A percentile compares a stretch with the other conserved stretches of the same genome.
Evolutionary conservation across 2,329 filamentous ascomycete species (phyloP).

Genomic region (Pseudogymnoascus sp.): DNA sequence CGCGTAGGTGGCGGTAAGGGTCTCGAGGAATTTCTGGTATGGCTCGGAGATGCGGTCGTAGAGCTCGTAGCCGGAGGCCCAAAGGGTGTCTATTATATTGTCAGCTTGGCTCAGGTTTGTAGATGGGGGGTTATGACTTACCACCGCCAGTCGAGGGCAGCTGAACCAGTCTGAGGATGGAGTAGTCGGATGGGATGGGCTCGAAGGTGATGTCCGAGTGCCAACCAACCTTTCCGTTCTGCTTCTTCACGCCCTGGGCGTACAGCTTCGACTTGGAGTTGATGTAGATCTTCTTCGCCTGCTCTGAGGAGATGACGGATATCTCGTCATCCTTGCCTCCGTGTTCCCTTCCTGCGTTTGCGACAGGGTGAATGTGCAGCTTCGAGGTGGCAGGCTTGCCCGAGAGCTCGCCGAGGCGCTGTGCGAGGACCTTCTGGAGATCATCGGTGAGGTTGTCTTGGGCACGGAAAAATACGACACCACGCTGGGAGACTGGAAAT

Average conservation of each 20-base stretch:
- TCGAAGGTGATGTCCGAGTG: conserved; percentile 61
- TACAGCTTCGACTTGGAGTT: conserved; percentile 24
- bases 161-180: conserved; percentile 31
- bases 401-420: conserved; percentile 49
- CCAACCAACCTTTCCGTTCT: conserved; percentile 43
- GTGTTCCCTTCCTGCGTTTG: conserved; percentile 43
- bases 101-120: not conserved
- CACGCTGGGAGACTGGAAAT: conserved; percentile 53
- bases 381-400: conserved; percentile 48
- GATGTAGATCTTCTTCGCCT: conserved; percentile 43
- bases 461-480: conserved; percentile 62
- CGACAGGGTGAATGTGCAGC: conserved; percentile 53
- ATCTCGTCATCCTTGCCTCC: conserved; percentile 52
- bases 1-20: conserved; percentile 46
- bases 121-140: conserved; percentile 30
- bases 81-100: conserved; percentile 45
- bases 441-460: conserved; percentile 54
- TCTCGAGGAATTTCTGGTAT: conserved; percentile 50
- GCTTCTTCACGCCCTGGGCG: conserved; percentile 34
- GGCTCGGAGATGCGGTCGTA: conserved; percentile 54
- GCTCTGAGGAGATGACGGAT: conserved; percentile 53
- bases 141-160: conserved; percentile 27
- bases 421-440: conserved; percentile 57
- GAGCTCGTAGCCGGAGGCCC: conserved; percentile 59
- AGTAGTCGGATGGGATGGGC: conserved; percentile 54